Percentiles rank a stretch among this genome's conserved stretches.
Evolutionary conservation across 352 stramenopile genomes (phyloP).

Genomic region (Pythium vanterpoolii): DNA sequence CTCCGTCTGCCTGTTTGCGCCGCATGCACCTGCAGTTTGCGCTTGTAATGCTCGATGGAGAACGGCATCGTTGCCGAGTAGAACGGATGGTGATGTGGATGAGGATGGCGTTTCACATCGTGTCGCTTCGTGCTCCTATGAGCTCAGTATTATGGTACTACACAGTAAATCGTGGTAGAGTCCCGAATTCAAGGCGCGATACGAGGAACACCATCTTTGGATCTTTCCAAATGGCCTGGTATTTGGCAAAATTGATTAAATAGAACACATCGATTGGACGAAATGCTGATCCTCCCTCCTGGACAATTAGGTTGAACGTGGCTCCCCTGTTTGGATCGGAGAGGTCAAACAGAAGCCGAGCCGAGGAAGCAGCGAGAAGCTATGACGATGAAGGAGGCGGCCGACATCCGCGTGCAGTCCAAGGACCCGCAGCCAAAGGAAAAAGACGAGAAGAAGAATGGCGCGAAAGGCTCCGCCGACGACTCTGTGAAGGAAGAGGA

Average conservation of each 20-base stretch:
- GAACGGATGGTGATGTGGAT: neutral
- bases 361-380: conserved; percentile 22
- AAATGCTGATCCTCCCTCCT: conserved; percentile 7
- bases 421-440: conserved; percentile 58
- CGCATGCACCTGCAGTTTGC: conserved; percentile 46
- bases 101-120: neutral
- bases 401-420: conserved; percentile 49
- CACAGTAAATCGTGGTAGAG: neutral
- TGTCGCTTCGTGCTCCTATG: conserved; percentile 8
- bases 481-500: conserved; percentile 51
- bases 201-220: conserved; percentile 22
- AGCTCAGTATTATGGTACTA: conserved; percentile 1
- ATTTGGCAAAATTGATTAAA: conserved; percentile 22
- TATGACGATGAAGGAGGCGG: conserved; percentile 66
- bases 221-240: neutral
- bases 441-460: conserved; percentile 20
- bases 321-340: conserved; percentile 19
- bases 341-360: conserved; percentile 15
- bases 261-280: neutral
- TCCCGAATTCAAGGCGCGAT: neutral
- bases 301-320: conserved; percentile 5
- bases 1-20: conserved; percentile 12
- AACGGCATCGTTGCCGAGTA: conserved; percentile 24
- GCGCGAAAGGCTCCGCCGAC: conserved; percentile 28
- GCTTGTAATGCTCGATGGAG: conserved; percentile 62